phyloP scores from a whole-genome alignment of 116 monocot genomes.

The Zostera marina region DNA sequence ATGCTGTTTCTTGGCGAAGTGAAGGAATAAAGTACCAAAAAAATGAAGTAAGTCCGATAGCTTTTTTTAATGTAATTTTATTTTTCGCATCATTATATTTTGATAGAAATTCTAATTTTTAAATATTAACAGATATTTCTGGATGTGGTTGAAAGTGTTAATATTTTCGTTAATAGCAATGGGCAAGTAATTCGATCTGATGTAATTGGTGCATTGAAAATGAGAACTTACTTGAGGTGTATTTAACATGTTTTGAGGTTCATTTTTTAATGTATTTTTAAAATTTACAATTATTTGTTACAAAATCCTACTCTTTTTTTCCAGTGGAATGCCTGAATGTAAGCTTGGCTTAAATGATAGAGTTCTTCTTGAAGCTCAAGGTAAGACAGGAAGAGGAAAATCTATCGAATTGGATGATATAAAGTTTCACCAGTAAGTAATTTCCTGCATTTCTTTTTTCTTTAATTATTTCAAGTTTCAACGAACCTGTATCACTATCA shows the following conservation, averaged over 20 bases:
- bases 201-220: constrained; percentile 96
- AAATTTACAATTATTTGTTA: no score
- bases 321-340: constrained; percentile 98
- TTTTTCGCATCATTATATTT: neutral
- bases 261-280: neutral
- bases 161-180: constrained; percentile 98
- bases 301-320: constrained; percentile 9
- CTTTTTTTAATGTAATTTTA: neutral
- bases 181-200: constrained; percentile 93
- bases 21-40: constrained; percentile 94
- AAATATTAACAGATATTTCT: constrained; percentile 53
- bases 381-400: constrained; percentile 81
- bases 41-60: constrained; percentile 57
- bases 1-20: constrained; percentile 96
- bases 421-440: constrained; percentile 87
- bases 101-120: neutral
- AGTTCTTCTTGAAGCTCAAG: constrained; percentile 91
- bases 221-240: constrained; percentile 94
- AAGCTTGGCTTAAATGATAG: constrained; percentile 92
- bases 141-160: constrained; percentile 97
- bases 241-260: neutral
- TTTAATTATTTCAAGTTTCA: neutral
- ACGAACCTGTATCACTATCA: neutral
- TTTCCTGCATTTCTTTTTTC: neutral
- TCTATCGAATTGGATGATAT: constrained; percentile 95